Base-by-base conservation (phyloP, 2,329 filamentous ascomycete species). In the Aquanectria penicillioides region DNA sequence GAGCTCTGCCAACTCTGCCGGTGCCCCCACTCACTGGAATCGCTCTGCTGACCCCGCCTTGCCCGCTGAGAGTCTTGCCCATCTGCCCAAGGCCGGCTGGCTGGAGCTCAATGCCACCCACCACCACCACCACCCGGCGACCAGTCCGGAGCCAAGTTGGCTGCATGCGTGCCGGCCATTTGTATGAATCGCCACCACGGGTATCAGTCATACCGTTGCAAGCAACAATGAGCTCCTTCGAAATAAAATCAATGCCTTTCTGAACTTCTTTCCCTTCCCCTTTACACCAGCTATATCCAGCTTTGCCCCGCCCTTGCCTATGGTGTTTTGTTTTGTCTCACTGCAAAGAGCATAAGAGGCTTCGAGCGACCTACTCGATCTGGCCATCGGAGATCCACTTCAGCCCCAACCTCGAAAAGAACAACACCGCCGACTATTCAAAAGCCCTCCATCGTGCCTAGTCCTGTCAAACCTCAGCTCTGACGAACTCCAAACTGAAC, bases 401-500 rank as follows among this genome's bases (percentile, higher is more conserved):
- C 13, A 28, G 47, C 57, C 58, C 54, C 58, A 61, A 51, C 43
- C 40, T 56, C 43, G 53, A 57, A 54, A 51, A 51, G 46, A 51
- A 26, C 50, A 49, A 11, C 57, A 26, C 38, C 29, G 40, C 56
- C 40, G 37, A n/a, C 20, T 26, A 36, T 26, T 7, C 43, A 31
- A 33, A 43, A 34, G 18, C 12, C 31, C 25, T 34, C 33, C 29
- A 34, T 20, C 38, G 12, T 11, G 22, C 29, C 22, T 15, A 22
- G 26, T 41, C 28, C 31, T 38, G 11, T 29, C 43, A 47, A 57
- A 40, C 29, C 41, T 29, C 34, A 48, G 23, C 52, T 36, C 54
- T 49, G 23, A 20, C 57, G 40, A 41, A 46, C 44, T 31, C 26
- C 23, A 31, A 31, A 23, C 18, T 38, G 13, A 44, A 62, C 51